These are phyloP conservation scores for Acanthamoeba castellanii DNA, from an alignment of 208 protist genomes.

Conservation along the genomic window DNA sequence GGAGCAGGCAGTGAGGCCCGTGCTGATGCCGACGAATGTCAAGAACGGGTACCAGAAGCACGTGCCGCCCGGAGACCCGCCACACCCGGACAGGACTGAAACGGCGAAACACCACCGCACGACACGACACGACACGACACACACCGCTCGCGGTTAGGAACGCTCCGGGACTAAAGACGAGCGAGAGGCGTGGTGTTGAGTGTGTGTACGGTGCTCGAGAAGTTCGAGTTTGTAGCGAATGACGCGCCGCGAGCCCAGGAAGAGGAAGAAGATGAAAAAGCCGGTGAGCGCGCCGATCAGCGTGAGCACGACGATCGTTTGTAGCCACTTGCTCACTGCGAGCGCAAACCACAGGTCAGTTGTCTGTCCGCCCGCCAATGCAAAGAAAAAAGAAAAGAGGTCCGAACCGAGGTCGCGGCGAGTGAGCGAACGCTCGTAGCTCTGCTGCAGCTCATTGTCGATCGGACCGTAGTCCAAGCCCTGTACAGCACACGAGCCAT, in stretches of 20 bases:
- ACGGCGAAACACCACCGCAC: too few species aligned
- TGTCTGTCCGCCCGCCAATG: too few species aligned
- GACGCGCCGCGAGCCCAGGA: not conserved
- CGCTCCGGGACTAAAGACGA: too few species aligned
- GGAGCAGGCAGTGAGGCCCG: not conserved
- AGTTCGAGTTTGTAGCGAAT: slow-evolving; percentile 20
- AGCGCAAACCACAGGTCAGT: too few species aligned
- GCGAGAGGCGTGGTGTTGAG: not conserved
- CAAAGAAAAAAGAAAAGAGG: too few species aligned
- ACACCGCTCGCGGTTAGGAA: not conserved
- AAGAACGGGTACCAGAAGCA: slow-evolving; percentile 21
- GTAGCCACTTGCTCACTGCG: not conserved
- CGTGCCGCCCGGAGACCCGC: not conserved
- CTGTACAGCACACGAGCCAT: not conserved
- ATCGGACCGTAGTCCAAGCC: slow-evolving; percentile 13
- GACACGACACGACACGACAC: too few species aligned
- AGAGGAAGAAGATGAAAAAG: not conserved
- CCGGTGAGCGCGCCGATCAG: slow-evolving; percentile 7
- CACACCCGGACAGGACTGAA: not conserved
- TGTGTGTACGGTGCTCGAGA: not conserved
- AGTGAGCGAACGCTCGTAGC: not conserved
- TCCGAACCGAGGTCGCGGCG: not conserved
- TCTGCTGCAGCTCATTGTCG: slow-evolving; percentile 45
- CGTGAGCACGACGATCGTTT: slow-evolving; percentile 2
- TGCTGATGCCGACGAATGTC: slow-evolving; percentile 10